Evolutionary conservation across 108 stramenopile genomes (phyloP).

Genomic region (Cyclotella kingstonii): DNA sequence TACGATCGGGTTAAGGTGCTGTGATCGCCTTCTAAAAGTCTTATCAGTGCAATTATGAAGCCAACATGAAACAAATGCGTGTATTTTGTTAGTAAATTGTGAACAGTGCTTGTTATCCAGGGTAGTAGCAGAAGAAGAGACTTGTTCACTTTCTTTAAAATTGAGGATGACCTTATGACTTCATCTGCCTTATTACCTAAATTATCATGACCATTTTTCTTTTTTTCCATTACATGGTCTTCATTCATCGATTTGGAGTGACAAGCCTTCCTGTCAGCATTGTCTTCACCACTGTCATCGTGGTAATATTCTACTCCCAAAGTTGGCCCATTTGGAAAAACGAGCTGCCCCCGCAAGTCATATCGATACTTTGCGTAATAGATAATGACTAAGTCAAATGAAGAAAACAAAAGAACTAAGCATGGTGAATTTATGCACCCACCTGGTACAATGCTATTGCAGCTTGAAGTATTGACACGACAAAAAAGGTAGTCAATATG

Average conservation of each 20-base stretch:
- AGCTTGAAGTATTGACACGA: constrained; percentile 57
- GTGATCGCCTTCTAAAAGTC: constrained; percentile 47
- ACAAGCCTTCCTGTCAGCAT: neutral
- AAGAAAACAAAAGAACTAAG: neutral
- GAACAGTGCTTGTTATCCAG: constrained; percentile 40
- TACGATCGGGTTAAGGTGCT: too few species aligned
- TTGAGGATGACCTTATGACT: neutral
- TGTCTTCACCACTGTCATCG: neutral
- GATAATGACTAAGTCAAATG: neutral
- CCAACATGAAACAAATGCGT: constrained; percentile 60
- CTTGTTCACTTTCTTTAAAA: constrained; percentile 49
- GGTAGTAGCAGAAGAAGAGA: constrained; percentile 55
- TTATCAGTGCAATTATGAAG: constrained; percentile 44
- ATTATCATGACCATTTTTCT: neutral
- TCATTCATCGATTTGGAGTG: neutral
- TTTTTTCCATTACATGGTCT: neutral
- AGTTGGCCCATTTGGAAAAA: constrained; percentile 59
- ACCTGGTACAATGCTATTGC: constrained; percentile 51
- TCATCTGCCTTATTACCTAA: constrained; percentile 3
- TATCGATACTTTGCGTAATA: constrained; percentile 39
- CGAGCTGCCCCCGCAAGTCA: constrained; percentile 52
- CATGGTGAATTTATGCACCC: neutral
- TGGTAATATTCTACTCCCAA: constrained; percentile 40
- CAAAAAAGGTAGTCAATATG: constrained; percentile 37
- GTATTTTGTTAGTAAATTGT: constrained; percentile 40